A percentile compares a stretch with the other conserved stretches of the same genome.
These are phyloP conservation scores for Hordeum pubiflorum DNA, from an alignment of 202 grass and related monocot genomes.

Conservation along the genomic window DNA sequence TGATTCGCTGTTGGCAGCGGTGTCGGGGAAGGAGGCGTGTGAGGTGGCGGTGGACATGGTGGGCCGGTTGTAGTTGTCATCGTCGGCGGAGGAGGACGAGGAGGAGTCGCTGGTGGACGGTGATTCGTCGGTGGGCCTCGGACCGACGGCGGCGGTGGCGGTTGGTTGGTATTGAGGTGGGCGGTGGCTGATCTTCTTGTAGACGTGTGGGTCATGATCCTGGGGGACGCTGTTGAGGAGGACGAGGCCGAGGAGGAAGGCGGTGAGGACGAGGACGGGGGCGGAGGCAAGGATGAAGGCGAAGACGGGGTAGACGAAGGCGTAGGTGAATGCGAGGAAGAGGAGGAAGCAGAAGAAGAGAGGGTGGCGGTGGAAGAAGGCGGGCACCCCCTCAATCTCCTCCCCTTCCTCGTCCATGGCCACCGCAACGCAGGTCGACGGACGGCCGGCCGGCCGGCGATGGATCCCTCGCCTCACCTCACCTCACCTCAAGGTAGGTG, in stretches of 20 bases:
- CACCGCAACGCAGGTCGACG: neutral
- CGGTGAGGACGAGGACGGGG: constrained; percentile 53
- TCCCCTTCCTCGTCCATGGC: neutral
- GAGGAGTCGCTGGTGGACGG: neutral
- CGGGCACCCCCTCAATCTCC: neutral
- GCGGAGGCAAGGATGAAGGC: constrained; percentile 30
- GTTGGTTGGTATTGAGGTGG: neutral
- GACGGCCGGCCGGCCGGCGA: no score
- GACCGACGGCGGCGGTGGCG: neutral
- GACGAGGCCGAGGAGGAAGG: constrained; percentile 68
- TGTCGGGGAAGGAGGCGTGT: neutral
- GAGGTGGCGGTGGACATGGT: constrained; percentile 4
- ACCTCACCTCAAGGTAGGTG: neutral
- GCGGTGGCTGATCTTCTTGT: constrained; percentile 31
- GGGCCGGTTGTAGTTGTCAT: neutral
- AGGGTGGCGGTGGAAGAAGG: constrained; percentile 15
- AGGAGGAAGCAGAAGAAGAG: constrained; percentile 29
- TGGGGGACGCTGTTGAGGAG: constrained; percentile 40
- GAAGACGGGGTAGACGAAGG: constrained; percentile 30
- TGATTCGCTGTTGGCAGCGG: neutral
- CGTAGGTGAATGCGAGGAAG: constrained; percentile 38
- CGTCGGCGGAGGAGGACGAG: neutral
- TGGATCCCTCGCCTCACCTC: no score
- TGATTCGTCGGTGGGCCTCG: neutral
- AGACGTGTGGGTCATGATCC: constrained; percentile 4